Conservation (phyloP, 495 filamentous ascomycete genomes). For the Penicillium simplicissimum region DNA sequence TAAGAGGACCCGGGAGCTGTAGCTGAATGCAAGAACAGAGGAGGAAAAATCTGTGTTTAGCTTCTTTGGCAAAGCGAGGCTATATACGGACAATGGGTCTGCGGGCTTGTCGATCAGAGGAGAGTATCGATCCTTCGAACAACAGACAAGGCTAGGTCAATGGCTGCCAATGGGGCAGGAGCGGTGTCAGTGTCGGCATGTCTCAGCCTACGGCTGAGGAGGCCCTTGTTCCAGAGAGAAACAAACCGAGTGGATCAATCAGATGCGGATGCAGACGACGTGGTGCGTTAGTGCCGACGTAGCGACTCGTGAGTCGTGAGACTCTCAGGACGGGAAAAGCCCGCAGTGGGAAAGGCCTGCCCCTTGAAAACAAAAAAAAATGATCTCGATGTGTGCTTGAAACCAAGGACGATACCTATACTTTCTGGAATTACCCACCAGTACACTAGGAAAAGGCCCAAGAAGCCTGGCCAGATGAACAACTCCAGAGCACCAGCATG, state of each 20-base stretch:
- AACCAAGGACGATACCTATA: neutral
- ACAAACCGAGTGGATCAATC: constrained; percentile 28
- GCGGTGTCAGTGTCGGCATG: constrained; percentile 22
- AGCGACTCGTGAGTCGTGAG: no score
- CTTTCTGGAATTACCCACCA: neutral
- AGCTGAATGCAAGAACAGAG: constrained; percentile 5
- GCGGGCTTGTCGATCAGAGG: constrained; percentile 2
- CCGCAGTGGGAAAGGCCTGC: neutral
- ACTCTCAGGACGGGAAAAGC: neutral
- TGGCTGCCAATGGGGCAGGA: constrained; percentile 14
- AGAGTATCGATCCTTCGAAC: neutral
- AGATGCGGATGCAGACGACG: constrained; percentile 24
- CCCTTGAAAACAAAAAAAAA: neutral
- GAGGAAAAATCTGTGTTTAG: neutral
- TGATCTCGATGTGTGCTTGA: neutral
- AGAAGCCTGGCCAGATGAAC: no score
- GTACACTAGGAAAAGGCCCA: no score
- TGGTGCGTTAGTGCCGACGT: constrained; percentile 20
- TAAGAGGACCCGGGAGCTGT: neutral
- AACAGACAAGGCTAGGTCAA: constrained; percentile 6
- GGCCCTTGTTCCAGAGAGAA: constrained; percentile 16
- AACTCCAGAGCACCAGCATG: no score
- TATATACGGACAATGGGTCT: constrained; percentile 12
- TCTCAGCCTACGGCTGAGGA: constrained; percentile 28
- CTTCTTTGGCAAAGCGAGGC: constrained; percentile 6